Evolutionary conservation across 257 asterid genomes (phyloP).

Genomic region (Ilex asprella): DNA sequence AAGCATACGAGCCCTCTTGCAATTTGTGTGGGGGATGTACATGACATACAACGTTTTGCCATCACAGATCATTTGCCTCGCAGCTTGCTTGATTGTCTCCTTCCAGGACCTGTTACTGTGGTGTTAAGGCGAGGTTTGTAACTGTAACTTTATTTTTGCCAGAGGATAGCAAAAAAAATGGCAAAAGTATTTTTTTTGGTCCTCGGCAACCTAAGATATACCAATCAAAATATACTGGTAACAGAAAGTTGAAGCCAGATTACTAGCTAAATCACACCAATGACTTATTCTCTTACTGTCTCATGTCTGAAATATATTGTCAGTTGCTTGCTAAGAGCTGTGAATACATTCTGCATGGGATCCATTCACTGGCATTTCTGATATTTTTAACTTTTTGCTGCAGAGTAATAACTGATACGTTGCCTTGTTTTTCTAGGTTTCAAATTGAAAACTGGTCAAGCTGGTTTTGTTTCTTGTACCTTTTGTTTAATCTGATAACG

Average conservation of each 20-base stretch:
- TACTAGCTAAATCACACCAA: no score
- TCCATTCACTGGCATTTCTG: no score
- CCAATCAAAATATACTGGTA: no score
- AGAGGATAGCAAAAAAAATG: not conserved
- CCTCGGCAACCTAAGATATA: no score
- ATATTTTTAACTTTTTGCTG: no score
- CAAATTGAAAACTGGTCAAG: no score
- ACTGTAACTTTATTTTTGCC: conserved; percentile 1
- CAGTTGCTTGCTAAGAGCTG: no score
- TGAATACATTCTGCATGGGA: not conserved
- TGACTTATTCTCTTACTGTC: no score
- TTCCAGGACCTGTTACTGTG: conserved; percentile 90
- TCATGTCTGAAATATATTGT: not conserved
- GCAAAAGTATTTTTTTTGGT: no score
- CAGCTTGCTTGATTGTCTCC: conserved; percentile 66
- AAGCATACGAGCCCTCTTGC: conserved; percentile 82
- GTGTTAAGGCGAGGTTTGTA: conserved; percentile 65
- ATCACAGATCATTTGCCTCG: conserved; percentile 57
- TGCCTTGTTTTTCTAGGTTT: no score
- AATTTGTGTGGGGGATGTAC: conserved; percentile 72
- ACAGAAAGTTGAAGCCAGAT: no score
- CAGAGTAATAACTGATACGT: no score
- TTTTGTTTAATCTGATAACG: not conserved
- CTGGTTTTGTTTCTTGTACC: conserved; percentile 5
- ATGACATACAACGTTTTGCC: conserved; percentile 65